Evolutionary conservation across 2,329 filamentous ascomycete genomes (phyloP).

Genomic region (Mycosphaerelloides madeirae): DNA sequence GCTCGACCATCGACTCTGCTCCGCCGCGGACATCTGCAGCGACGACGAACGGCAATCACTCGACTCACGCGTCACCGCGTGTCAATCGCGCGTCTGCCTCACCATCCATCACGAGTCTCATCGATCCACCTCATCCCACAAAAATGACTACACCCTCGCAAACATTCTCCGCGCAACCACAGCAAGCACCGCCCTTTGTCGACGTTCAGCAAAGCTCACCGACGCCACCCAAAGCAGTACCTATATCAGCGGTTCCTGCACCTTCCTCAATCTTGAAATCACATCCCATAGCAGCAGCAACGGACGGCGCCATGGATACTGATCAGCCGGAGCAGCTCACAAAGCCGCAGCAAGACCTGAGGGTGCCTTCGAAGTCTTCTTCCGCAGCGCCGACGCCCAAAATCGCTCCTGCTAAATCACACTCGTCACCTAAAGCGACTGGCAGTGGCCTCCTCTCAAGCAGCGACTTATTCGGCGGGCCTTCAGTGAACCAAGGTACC

Average conservation of each 20-base stretch:
- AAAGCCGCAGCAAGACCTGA: conserved; percentile 15
- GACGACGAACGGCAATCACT: conserved; percentile 22
- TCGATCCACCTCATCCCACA: conserved; percentile 59
- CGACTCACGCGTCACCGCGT: conserved; percentile 37
- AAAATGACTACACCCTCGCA: conserved; percentile 25
- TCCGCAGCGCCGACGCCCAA: conserved; percentile 27
- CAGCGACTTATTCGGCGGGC: conserved; percentile 56
- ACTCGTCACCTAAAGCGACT: conserved; percentile 38
- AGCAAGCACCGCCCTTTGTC: conserved; percentile 16
- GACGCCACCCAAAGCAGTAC: conserved; percentile 16
- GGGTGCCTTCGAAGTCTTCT: conserved; percentile 26
- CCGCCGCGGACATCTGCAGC: conserved; percentile 20
- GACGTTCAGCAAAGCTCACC: conserved; percentile 17
- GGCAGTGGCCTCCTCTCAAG: conserved; percentile 62
- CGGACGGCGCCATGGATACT: conserved; percentile 32
- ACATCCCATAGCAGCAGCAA: conserved; percentile 9
- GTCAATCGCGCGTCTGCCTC: conserved; percentile 77
- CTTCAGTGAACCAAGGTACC: conserved; percentile 40
- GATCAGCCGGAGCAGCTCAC: conserved; percentile 21
- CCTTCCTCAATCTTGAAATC: conserved; percentile 4
- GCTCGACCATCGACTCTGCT: conserved; percentile 48
- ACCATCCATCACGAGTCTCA: conserved; percentile 84
- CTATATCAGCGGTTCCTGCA: conserved; percentile 1
- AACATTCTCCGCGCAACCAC: conserved; percentile 18
- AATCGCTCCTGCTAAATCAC: conserved; percentile 40